Evolutionary conservation across 768 basidiomycete genomes (phyloP), one percentile per base, ranked within the genome.

Genomic region (Lentinula detonsa): DNA sequence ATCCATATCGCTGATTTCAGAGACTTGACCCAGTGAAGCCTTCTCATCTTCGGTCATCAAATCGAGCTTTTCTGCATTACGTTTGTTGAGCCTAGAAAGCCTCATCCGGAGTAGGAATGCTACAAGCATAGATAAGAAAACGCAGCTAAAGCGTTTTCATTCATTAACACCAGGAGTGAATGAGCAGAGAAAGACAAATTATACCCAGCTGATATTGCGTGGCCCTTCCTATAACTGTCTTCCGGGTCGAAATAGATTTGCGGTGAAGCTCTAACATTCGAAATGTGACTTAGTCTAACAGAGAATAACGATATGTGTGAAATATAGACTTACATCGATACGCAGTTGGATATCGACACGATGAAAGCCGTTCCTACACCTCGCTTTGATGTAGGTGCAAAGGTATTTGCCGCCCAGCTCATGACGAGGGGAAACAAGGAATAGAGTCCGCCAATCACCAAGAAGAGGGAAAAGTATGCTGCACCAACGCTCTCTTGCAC

Each of bases 321-420:
- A 39, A 11, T 9, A n/a, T 62, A 33, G 10, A 67, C 79, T 60
- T 56, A 83, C 82, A 83, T 84, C 3, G 82, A 84, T 11, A 85
- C 74, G 63, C 78, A 80, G 65, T 83, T 85, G 18, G 82, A 82
- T 49, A 85, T 78, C 1, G 83, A 84, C 23, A 84, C 82, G 48
- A 84, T 81, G 66, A 85, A 84, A 3, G 82, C 82, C 1, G 83
- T 84, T 4, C 83, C 83, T 55, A 83, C 83, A 43, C 83, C 83
- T 31, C 83, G 76, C 65, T 85, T 85, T 1, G 81, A 82, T 7
- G 83, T 85, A 10, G 83, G 83, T 5, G 83, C 80, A 67, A 85
- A 83, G 1, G 76, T 72, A 65, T 84, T 84, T 5, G 82, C 80
- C 15, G 82, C 83, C 83, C 83, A 85, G 80, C 81, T 81, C 83